phyloP scores from a whole-genome alignment of 768 basidiomycete species.

The Phaffia australis region DNA sequence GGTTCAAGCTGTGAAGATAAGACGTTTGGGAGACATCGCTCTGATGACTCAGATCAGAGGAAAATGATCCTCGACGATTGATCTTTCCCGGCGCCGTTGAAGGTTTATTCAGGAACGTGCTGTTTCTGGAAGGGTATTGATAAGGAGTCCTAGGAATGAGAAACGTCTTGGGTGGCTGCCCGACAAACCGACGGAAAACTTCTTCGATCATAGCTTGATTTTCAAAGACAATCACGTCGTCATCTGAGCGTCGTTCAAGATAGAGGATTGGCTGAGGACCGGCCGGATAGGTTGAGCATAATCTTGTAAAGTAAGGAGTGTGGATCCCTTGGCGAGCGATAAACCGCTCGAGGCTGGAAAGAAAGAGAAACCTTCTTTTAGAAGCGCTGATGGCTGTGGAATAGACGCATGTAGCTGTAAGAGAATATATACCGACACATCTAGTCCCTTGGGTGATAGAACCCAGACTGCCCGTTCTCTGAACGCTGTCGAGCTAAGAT shows the following conservation, averaged over 20 bases:
- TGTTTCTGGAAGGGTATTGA: too few species aligned
- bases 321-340: constrained; percentile 98
- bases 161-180: constrained; percentile 32
- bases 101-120: too few species aligned
- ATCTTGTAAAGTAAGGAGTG: constrained; percentile 74
- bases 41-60: too few species aligned
- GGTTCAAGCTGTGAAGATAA: too few species aligned
- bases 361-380: too few species aligned
- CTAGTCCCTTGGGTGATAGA: constrained; percentile 95
- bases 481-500: constrained; percentile 77
- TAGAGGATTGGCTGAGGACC: constrained; percentile 86
- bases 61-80: too few species aligned
- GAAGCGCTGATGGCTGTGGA: not conserved
- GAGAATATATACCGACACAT: constrained; percentile 45
- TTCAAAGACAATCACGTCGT: constrained; percentile 87
- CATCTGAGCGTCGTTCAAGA: constrained; percentile 79
- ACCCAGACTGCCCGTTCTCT: constrained; percentile 94
- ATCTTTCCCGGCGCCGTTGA: too few species aligned
- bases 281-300: constrained; percentile 84
- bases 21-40: too few species aligned
- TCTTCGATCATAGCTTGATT: constrained; percentile 88
- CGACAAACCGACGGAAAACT: constrained; percentile 86
- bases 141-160: too few species aligned
- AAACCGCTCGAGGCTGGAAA: constrained; percentile 66
- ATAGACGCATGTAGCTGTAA: not conserved